Base-by-base conservation (phyloP, 441 rosid species). In the Geranium incanum region DNA sequence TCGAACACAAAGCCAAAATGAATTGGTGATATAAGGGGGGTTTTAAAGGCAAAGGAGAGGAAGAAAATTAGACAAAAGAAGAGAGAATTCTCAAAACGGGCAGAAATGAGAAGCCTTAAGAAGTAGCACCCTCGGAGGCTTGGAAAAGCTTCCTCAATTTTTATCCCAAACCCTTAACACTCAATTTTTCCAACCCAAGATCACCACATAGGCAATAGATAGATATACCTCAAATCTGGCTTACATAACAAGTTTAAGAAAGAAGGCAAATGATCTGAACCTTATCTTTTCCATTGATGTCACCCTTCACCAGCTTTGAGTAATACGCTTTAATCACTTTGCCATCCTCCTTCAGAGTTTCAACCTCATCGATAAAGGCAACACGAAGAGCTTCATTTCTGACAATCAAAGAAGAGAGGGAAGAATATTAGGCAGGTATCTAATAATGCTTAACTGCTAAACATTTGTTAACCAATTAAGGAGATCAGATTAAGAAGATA, bases 351-450 rank as follows among this genome's bases (percentile, higher is more conserved):
- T 86, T 83, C 70, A 89, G 74, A 70, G 89, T 87, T 80, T 95
- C 99, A 68, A 95, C 97, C 68, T 85, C 85, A 83, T 93, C 98
- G 13, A 95, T 93, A 78, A 89, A 95, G 78, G 99, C 99, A 73
- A 95, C 88, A 66, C 99, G 99, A 73, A 95, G 95, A 71, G 99
- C 99, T 86, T 95, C 99, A 84, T 93, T 89, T 84, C 99, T 95
- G 83, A 62, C 70, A 82, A 74, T n/a, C 70, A 9, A 81, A 68
- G 70, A 43, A 43, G 77, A 75, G 69, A 16, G 33, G 72, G 68
- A 73, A 63, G 38, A 63, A 0, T 8, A 63, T 63, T 63, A 63
- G 66, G 36, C 36, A 23, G 28, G 38, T 28, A 63, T 12, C 66
- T 9, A 28, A 0, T 3, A 23, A 63, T 62, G 66, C 37, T 62